Percentiles rank a stretch among this genome's conserved stretches.
Conservation (phyloP, 2,329 filamentous ascomycete genomes). For the Sclerotinia minor region DNA sequence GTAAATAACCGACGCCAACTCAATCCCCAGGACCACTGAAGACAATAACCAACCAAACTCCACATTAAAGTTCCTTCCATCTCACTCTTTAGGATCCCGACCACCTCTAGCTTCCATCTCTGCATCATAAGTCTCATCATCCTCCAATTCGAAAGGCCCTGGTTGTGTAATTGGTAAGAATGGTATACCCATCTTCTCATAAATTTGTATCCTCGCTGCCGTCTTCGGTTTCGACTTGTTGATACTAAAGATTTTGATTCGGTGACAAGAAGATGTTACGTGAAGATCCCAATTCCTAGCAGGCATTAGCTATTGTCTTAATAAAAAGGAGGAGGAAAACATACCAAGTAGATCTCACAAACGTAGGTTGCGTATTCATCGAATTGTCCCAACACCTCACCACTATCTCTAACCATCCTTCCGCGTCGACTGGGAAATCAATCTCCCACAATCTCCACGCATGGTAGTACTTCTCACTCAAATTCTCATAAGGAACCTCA, state of each 20-base stretch:
- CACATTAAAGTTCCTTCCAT: background rate
- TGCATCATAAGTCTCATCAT: constrained; percentile 20
- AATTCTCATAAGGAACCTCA: constrained; percentile 60
- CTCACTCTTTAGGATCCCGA: constrained; percentile 23
- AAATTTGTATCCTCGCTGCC: constrained; percentile 24
- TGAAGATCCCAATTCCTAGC: constrained; percentile 62
- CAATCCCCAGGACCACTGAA: background rate
- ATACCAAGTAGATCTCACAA: constrained; percentile 53
- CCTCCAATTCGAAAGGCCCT: constrained; percentile 19
- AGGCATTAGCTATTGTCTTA: background rate
- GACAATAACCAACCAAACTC: background rate
- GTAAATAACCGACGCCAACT: background rate
- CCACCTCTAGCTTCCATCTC: constrained; percentile 23
- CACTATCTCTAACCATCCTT: constrained; percentile 61
- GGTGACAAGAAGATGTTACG: constrained; percentile 62
- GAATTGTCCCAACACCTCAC: constrained; percentile 62
- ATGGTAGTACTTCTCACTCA: constrained; percentile 62
- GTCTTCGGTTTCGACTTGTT: constrained; percentile 48
- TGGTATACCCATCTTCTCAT: constrained; percentile 26
- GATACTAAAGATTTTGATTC: constrained; percentile 62
- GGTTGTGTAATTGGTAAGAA: constrained; percentile 29
- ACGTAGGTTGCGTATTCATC: constrained; percentile 59
- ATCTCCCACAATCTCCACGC: constrained; percentile 66
- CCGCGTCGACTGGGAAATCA: constrained; percentile 61
- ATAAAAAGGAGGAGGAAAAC: background rate